Conservation (phyloP, 2,329 filamentous ascomycete genomes). For the Penicillium polonicum region DNA sequence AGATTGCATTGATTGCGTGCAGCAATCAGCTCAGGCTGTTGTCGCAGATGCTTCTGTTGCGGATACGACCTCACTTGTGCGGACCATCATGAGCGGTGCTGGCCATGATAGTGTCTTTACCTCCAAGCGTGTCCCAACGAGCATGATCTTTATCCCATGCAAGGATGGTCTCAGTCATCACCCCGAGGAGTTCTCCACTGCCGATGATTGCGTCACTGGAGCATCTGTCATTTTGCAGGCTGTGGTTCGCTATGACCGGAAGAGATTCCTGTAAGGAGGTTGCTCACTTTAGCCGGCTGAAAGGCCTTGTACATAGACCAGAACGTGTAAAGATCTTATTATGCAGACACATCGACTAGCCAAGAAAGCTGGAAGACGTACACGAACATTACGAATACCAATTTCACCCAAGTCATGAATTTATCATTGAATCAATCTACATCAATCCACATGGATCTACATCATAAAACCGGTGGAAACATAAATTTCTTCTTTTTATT, state of each 20-base stretch:
- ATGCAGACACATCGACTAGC: not conserved
- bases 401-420: not conserved
- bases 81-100: slow-evolving; percentile 61
- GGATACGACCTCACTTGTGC: slow-evolving; percentile 45
- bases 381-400: not conserved
- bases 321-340: not conserved
- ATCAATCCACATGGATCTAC: slow-evolving; percentile 29
- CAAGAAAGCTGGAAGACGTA: not conserved
- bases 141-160: slow-evolving; percentile 67
- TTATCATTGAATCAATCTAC: not conserved
- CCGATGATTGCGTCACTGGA: slow-evolving; percentile 59
- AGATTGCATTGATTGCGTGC: slow-evolving; percentile 66
- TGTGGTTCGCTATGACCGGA: slow-evolving; percentile 37
- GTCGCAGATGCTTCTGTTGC: slow-evolving; percentile 51
- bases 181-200: slow-evolving; percentile 61
- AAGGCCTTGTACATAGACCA: not conserved
- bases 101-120: slow-evolving; percentile 66
- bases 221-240: slow-evolving; percentile 44
- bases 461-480: slow-evolving; percentile 25
- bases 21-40: slow-evolving; percentile 57
- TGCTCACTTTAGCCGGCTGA: not conserved
- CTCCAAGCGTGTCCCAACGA: slow-evolving; percentile 58
- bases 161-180: slow-evolving; percentile 64
- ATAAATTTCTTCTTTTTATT: slow-evolving; percentile 29
- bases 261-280: slow-evolving; percentile 39